Percentiles rank a stretch among this genome's conserved stretches.
Evolutionary conservation across 352 stramenopile genomes (phyloP).

Genomic region (Phytopythium aichiense): DNA sequence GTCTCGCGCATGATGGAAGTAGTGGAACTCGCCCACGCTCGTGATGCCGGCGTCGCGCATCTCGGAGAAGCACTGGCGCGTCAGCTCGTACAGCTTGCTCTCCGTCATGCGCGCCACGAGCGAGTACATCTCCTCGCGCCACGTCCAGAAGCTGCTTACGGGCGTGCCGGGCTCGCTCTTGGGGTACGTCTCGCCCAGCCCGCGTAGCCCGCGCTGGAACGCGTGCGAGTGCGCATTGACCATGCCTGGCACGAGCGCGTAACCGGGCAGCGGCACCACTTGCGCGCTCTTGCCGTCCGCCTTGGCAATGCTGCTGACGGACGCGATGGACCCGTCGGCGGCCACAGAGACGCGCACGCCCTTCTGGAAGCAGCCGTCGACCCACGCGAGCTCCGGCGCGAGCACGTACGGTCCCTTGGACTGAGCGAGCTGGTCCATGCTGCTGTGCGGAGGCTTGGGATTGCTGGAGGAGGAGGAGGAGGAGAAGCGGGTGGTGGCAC

Average conservation of each 20-base stretch:
- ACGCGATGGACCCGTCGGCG: slow-evolving; percentile 38
- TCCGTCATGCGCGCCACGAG: slow-evolving; percentile 64
- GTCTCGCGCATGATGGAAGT: slow-evolving; percentile 62
- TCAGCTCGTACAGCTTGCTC: slow-evolving; percentile 59
- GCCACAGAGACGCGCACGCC: slow-evolving; percentile 50
- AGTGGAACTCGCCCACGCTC: slow-evolving; percentile 77
- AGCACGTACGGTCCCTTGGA: slow-evolving; percentile 42
- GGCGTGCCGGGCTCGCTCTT: slow-evolving; percentile 23
- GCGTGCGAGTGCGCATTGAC: slow-evolving; percentile 82
- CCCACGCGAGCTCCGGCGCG: slow-evolving; percentile 65
- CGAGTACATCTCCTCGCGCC: slow-evolving; percentile 83
- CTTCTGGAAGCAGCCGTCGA: slow-evolving; percentile 44
- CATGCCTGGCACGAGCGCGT: slow-evolving; percentile 62
- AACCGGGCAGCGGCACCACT: slow-evolving; percentile 36
- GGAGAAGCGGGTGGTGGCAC: background rate
- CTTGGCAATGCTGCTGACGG: slow-evolving; percentile 18
- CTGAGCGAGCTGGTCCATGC: slow-evolving; percentile 16
- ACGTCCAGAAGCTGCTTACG: slow-evolving; percentile 76
- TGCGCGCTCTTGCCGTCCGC: background rate
- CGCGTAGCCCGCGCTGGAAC: slow-evolving; percentile 66
- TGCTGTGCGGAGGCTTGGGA: background rate
- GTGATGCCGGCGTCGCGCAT: slow-evolving; percentile 77
- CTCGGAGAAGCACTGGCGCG: slow-evolving; percentile 71
- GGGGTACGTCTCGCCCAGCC: slow-evolving; percentile 72
- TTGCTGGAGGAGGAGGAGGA: background rate